A percentile compares a stretch with the other conserved stretches of the same genome.
Conservation (phyloP, 345 rosid genomes). For the Bruguiera sexangula region DNA sequence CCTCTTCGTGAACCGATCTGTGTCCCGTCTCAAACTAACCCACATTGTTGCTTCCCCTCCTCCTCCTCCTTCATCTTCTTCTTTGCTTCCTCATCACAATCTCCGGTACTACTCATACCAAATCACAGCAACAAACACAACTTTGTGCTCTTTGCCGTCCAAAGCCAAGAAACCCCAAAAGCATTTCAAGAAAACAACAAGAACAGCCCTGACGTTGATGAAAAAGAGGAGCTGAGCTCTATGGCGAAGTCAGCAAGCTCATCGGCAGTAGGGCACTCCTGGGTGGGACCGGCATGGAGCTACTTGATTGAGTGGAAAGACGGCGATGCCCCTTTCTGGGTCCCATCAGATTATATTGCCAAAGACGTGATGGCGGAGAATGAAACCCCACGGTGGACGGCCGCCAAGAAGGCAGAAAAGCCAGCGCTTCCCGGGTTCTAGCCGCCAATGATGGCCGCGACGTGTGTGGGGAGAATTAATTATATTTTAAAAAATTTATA, state of each 20-base stretch:
- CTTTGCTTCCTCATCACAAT: conserved; percentile 16
- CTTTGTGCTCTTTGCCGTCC: conserved; percentile 34
- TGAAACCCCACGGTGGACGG: conserved; percentile 93
- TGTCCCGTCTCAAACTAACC: conserved; percentile 39
- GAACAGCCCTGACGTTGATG: not conserved
- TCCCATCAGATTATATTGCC: conserved; percentile 64
- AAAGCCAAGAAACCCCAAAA: conserved; percentile 43
- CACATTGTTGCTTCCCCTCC: not conserved
- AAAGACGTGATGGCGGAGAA: conserved; percentile 81
- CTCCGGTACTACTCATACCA: conserved; percentile 11
- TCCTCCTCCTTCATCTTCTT: conserved; percentile 17
- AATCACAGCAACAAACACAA: conserved; percentile 1
- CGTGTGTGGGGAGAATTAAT: not conserved
- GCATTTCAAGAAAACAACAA: conserved; percentile 6
- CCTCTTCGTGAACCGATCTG: conserved; percentile 41
- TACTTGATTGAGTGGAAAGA: conserved; percentile 87
- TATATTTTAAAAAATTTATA: too few relatives aligned
- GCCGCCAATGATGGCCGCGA: conserved; percentile 55
- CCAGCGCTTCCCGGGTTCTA: conserved; percentile 45
- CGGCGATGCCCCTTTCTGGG: conserved; percentile 83
- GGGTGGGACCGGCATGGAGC: conserved; percentile 58
- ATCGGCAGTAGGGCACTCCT: conserved; percentile 62
- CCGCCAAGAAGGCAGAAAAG: conserved; percentile 81
- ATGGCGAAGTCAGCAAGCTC: conserved; percentile 71
- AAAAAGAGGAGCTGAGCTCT: conserved; percentile 49